Conservation (phyloP, 2,329 filamentous ascomycete species). For the Tolypocladium cylindrosporum region DNA sequence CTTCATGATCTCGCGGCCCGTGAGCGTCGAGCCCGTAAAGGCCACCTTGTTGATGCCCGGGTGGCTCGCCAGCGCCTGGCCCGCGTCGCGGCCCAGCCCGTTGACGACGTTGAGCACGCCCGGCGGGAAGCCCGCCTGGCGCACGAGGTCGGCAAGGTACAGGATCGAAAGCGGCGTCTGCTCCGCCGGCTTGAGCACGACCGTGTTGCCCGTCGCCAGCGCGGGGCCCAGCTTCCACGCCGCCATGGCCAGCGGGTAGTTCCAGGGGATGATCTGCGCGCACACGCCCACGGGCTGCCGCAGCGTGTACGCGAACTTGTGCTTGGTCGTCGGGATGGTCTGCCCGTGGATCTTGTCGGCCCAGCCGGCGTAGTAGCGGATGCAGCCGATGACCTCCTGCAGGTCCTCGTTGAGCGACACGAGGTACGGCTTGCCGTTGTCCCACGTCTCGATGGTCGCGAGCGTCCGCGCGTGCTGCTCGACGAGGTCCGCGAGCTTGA, state of each 20-base stretch:
- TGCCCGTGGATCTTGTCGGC: slow-evolving; percentile 72
- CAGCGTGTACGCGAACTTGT: slow-evolving; percentile 67
- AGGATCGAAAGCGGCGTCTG: slow-evolving; percentile 57
- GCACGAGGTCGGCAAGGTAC: slow-evolving; percentile 56
- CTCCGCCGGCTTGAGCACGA: slow-evolving; percentile 57
- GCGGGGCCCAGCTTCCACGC: slow-evolving; percentile 69
- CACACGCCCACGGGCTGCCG: slow-evolving; percentile 71
- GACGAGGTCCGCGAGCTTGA: slow-evolving; percentile 60
- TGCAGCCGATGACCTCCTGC: slow-evolving; percentile 29
- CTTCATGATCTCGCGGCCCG: slow-evolving; percentile 68
- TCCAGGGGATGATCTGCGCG: slow-evolving; percentile 66
- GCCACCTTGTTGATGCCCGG: slow-evolving; percentile 65
- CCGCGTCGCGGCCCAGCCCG: slow-evolving; percentile 58
- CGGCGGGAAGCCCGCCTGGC: slow-evolving; percentile 66
- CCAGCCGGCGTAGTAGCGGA: slow-evolving; percentile 69
- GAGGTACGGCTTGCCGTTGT: slow-evolving; percentile 61
- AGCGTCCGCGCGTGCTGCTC: slow-evolving; percentile 46
- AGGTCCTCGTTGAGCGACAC: slow-evolving; percentile 60
- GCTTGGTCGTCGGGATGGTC: slow-evolving; percentile 57
- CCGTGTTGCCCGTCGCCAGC: slow-evolving; percentile 52
- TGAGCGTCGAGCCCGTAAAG: slow-evolving; percentile 67
- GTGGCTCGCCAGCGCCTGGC: slow-evolving; percentile 58
- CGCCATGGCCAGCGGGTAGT: slow-evolving; percentile 43
- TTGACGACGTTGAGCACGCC: slow-evolving; percentile 71
- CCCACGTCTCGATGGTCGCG: slow-evolving; percentile 62